Evolutionary conservation across 495 filamentous ascomycete genomes (phyloP).

Genomic region (Penicillium antarcticum): DNA sequence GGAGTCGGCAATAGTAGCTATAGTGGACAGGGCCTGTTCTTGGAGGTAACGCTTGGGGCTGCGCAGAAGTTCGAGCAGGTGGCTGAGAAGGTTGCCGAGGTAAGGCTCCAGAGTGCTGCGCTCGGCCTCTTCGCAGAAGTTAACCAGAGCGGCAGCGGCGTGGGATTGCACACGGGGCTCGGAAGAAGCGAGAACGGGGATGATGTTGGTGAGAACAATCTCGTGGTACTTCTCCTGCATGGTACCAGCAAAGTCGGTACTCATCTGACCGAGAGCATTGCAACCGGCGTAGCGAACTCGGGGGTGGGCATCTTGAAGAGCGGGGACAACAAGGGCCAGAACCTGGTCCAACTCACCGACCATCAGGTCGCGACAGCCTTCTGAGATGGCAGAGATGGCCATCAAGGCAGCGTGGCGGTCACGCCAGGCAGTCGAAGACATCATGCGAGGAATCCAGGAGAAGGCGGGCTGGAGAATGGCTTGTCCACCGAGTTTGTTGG

Average conservation of each 20-base stretch:
- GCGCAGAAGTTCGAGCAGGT: conserved; percentile 79
- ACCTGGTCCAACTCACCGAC: conserved; percentile 90
- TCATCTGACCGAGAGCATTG: conserved; percentile 99
- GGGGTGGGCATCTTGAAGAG: conserved; percentile 86
- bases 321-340: conserved; percentile 86
- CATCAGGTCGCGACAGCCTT: conserved; percentile 96
- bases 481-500: conserved; percentile 92
- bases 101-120: conserved; percentile 91
- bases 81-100: conserved; percentile 78
- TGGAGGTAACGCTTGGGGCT: conserved; percentile 94
- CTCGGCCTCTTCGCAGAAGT: conserved; percentile 99
- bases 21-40: conserved; percentile 96
- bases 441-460: conserved; percentile 95
- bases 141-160: conserved; percentile 93
- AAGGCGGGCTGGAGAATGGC: conserved; percentile 91
- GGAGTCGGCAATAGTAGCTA: conserved; percentile 97
- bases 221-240: conserved; percentile 97
- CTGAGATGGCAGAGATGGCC: conserved; percentile 98
- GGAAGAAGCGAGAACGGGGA: conserved; percentile 83
- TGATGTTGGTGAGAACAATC: conserved; percentile 80
- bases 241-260: conserved; percentile 96
- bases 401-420: conserved; percentile 97
- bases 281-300: conserved; percentile 97
- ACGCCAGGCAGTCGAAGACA: conserved; percentile 90
- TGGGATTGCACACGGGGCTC: conserved; percentile 96